Conservation (phyloP, 1,284 basidiomycete species). For the Phellinidium pouzarii region DNA sequence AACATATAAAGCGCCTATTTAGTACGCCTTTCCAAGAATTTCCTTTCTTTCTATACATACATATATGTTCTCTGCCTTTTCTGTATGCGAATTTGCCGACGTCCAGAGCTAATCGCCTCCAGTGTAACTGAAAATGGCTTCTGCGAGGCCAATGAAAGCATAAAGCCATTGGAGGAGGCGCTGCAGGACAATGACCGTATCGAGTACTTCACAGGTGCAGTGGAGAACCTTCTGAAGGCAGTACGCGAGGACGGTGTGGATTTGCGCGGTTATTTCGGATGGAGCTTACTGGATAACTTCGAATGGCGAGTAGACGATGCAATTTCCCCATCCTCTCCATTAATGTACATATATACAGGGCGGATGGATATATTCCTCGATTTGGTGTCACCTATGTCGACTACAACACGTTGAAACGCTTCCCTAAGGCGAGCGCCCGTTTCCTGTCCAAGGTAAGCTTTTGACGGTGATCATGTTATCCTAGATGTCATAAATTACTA, state of each 20-base stretch:
- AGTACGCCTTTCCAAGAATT: slow-evolving; percentile 19
- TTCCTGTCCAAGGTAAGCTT: slow-evolving; percentile 38
- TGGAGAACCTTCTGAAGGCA: slow-evolving; percentile 51
- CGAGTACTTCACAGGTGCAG: slow-evolving; percentile 61
- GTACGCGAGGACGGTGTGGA: slow-evolving; percentile 59
- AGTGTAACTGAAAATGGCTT: slow-evolving; percentile 71
- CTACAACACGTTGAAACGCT: slow-evolving; percentile 62
- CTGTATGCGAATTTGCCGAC: background rate
- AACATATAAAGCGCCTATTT: slow-evolving; percentile 33
- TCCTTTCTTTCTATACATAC: too few species aligned
- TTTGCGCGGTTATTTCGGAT: slow-evolving; percentile 65
- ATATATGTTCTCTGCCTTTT: background rate
- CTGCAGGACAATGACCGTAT: slow-evolving; percentile 59
- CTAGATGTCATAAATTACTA: background rate
- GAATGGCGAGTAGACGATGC: slow-evolving; percentile 44
- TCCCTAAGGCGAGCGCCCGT: slow-evolving; percentile 60
- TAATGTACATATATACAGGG: slow-evolving; percentile 24
- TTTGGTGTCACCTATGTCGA: slow-evolving; percentile 63
- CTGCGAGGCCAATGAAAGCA: slow-evolving; percentile 59
- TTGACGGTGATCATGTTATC: background rate
- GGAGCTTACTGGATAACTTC: slow-evolving; percentile 70
- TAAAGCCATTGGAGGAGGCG: slow-evolving; percentile 46
- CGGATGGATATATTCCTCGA: slow-evolving; percentile 55
- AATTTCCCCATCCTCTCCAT: background rate
- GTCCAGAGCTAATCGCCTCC: background rate